Evolutionary conservation across 179 eudicot genomes (phyloP), one percentile per base, ranked within the genome.

Genomic region (Corrigiola litoralis): DNA sequence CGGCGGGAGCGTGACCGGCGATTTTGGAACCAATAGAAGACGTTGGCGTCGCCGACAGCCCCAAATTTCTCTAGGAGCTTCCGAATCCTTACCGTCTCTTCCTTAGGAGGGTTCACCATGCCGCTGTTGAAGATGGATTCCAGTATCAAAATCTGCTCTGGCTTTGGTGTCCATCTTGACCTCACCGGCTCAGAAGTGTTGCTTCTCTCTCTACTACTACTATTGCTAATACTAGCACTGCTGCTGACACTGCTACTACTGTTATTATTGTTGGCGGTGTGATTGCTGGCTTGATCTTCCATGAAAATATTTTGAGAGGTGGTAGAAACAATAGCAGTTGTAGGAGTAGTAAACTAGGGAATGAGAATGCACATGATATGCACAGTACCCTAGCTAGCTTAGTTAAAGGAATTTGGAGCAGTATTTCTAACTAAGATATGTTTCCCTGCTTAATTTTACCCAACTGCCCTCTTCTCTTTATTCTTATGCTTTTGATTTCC

Each of bases 21-120:
- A 80, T 92, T 92, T 25, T 92, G 98, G 70, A 92, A 92, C 98
- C 98, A 92, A 71, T 90, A 92, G 56, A 92, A 92, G 40, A 92
- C 95, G 59, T 92, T 92, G 6, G 96, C 98, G 58, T 92, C 98
- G 1, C 90, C 98, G 0, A 92, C 98, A 0, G 96, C 28, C 2
- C 98, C 98, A 56, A 82, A 92, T 52, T 83, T 85, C 70, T 92
- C 89, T 0, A 92, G 87, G 0, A 85, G 63, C 36, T 84, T 86
- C 1, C 98, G 74, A 53, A 92, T 92, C 46, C 89, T 73, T 2
- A 86, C 82, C 0, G 98, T 85, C 36, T 90, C 98, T 1, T 92
- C 90, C 50, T 85, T 92, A 0, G 92, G 90, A 0, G 98, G 98
- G 70, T 92, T 92, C 0, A 92, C 98, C 84, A 84, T 87, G 4